Evolutionary conservation across 495 filamentous ascomycete species (phyloP).

Genomic region (Aspergillus homomorphus): DNA sequence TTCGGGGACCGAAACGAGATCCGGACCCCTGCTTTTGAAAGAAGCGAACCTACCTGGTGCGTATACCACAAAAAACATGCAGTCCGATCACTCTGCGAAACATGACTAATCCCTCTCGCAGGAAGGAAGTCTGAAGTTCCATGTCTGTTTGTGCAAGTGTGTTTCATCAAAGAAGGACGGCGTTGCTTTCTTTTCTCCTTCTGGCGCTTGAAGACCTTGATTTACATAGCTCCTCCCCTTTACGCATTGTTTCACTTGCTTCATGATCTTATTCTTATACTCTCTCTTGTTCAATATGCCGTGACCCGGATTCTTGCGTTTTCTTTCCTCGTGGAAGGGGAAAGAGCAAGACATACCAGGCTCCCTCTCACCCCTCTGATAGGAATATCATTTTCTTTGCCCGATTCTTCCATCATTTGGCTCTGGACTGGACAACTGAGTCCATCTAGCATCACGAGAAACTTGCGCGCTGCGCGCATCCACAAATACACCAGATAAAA

Average conservation of each 20-base stretch:
- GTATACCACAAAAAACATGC: not conserved
- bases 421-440: no score
- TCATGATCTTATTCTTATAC: not conserved
- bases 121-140: conserved; percentile 17
- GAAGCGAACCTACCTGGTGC: conserved; percentile 53
- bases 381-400: no score
- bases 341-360: no score
- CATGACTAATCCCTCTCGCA: conserved; percentile 6
- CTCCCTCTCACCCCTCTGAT: no score
- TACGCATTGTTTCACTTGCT: not conserved
- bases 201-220: not conserved
- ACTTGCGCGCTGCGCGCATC: no score
- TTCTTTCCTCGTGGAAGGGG: not conserved
- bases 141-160: not conserved
- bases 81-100: not conserved
- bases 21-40: conserved; percentile 56
- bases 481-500: no score
- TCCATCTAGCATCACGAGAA: no score
- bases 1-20: conserved; percentile 76
- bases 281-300: not conserved
- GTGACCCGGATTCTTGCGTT: not conserved
- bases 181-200: not conserved
- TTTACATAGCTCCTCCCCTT: not conserved
- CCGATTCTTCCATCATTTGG: no score
- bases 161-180: not conserved